Evolutionary conservation across 176 grass and related monocot genomes (phyloP).

Genomic region (Oryza nivara): DNA sequence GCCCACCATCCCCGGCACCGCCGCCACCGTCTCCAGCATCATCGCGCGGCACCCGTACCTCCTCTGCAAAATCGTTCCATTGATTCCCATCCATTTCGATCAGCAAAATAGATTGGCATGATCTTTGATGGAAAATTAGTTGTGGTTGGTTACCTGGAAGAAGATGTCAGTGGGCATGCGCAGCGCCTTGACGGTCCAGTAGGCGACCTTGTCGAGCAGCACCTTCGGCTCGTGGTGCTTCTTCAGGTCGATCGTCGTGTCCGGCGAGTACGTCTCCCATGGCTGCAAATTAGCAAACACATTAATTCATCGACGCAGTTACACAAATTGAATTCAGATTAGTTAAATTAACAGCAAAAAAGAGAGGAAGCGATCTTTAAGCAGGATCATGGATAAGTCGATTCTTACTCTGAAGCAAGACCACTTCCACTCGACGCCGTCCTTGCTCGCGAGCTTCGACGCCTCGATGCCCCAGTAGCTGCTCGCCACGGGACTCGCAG

Average conservation of each 20-base stretch:
- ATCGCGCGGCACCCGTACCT: conserved; percentile 59
- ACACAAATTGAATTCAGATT: not conserved
- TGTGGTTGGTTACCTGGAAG: conserved; percentile 53
- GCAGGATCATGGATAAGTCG: no score
- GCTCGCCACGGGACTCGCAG: conserved; percentile 20
- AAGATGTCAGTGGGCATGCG: conserved; percentile 77
- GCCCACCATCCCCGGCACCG: conserved; percentile 59
- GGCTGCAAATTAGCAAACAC: conserved; percentile 51
- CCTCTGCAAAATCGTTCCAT: conserved; percentile 48
- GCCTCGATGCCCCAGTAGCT: conserved; percentile 81
- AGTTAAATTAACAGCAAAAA: not conserved
- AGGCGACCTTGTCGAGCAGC: conserved; percentile 68
- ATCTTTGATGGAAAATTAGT: not conserved
- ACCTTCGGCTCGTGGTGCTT: conserved; percentile 71
- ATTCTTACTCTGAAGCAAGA: conserved; percentile 70
- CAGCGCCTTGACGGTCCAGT: conserved; percentile 72
- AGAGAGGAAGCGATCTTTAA: not conserved
- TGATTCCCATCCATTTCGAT: not conserved
- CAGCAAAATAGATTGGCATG: not conserved
- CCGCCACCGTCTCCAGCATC: conserved; percentile 63
- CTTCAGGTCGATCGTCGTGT: conserved; percentile 62
- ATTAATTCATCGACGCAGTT: not conserved
- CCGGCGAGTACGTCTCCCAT: conserved; percentile 75
- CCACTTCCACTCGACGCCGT: conserved; percentile 86
- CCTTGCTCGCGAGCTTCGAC: conserved; percentile 59